phyloP scores from a whole-genome alignment of 2,329 filamentous ascomycete species.

The Salinomyces thailandicus region DNA sequence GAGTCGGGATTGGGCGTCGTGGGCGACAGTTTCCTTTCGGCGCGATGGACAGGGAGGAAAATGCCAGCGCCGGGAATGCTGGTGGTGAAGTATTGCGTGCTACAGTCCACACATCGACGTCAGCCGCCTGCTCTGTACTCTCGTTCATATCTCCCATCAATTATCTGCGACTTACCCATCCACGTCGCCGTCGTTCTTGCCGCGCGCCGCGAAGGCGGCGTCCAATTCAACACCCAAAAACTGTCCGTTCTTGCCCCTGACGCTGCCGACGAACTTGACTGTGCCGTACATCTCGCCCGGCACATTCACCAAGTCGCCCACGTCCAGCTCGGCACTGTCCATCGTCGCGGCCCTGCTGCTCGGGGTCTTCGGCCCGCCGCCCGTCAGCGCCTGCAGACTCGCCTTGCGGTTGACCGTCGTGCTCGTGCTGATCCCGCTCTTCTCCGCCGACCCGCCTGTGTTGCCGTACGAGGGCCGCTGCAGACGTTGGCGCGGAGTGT shows the following conservation, averaged over 20 bases:
- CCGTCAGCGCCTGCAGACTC: slow-evolving; percentile 59
- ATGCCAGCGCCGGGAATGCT: slow-evolving; percentile 73
- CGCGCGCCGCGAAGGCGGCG: slow-evolving; percentile 65
- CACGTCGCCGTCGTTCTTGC: slow-evolving; percentile 94
- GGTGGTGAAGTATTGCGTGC: slow-evolving; percentile 68
- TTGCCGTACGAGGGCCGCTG: slow-evolving; percentile 31
- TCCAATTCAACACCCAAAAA: slow-evolving; percentile 90
- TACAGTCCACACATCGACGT: too few species aligned
- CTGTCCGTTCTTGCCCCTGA: slow-evolving; percentile 77
- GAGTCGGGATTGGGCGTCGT: slow-evolving; percentile 39
- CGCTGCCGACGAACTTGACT: slow-evolving; percentile 77
- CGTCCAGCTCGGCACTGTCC: slow-evolving; percentile 48
- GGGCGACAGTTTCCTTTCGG: slow-evolving; percentile 54
- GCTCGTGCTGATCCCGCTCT: slow-evolving; percentile 32
- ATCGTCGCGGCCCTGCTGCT: slow-evolving; percentile 9
- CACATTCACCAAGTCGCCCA: slow-evolving; percentile 82
- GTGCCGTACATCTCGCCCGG: slow-evolving; percentile 86
- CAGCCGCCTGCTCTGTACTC: not conserved
- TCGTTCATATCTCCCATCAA: not conserved
- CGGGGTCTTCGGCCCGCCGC: slow-evolving; percentile 37
- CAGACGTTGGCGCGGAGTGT: slow-evolving; percentile 32
- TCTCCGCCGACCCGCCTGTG: slow-evolving; percentile 25
- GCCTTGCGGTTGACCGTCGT: slow-evolving; percentile 55
- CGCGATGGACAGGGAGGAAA: slow-evolving; percentile 80
- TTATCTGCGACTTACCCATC: slow-evolving; percentile 63